Conservation (phyloP, 805 yeast species). For the Tetrapisispora iriomotensis region DNA sequence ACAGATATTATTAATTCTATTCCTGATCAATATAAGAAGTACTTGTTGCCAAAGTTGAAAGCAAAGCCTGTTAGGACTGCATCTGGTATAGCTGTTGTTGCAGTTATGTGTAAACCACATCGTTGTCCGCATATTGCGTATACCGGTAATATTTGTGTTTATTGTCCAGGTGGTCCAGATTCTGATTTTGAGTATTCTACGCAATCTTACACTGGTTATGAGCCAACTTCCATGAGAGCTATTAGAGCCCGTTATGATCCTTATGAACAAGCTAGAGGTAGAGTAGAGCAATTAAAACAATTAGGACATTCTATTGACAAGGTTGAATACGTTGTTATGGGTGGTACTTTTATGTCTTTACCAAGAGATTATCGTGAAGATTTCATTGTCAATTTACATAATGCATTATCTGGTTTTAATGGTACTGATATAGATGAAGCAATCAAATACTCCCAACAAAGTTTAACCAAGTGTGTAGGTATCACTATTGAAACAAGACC, state of each 20-base stretch:
- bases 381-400: slow-evolving; percentile 83
- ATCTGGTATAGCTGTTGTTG: slow-evolving; percentile 97
- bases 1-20: slow-evolving; percentile 92
- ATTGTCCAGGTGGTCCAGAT: slow-evolving; percentile 99
- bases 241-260: slow-evolving; percentile 97
- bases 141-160: slow-evolving; percentile 96
- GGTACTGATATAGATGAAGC: slow-evolving; percentile 87
- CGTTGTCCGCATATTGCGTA: slow-evolving; percentile 98
- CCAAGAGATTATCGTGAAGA: slow-evolving; percentile 83
- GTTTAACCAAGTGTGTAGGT: slow-evolving; percentile 94
- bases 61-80: slow-evolving; percentile 99
- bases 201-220: slow-evolving; percentile 96
- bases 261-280: slow-evolving; percentile 95
- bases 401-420: slow-evolving; percentile 87
- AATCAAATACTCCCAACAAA: slow-evolving; percentile 81
- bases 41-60: slow-evolving; percentile 81
- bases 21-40: slow-evolving; percentile 91
- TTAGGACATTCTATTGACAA: slow-evolving; percentile 95
- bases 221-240: slow-evolving; percentile 99
- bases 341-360: slow-evolving; percentile 96
- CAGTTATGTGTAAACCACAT: slow-evolving; percentile 98
- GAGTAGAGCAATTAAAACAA: slow-evolving; percentile 90
- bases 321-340: slow-evolving; percentile 97
- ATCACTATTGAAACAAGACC: slow-evolving; percentile 98
- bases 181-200: slow-evolving; percentile 96